Base-by-base conservation (phyloP, 2,329 filamentous ascomycete species). In the Ambrosiella cleistominuta region DNA sequence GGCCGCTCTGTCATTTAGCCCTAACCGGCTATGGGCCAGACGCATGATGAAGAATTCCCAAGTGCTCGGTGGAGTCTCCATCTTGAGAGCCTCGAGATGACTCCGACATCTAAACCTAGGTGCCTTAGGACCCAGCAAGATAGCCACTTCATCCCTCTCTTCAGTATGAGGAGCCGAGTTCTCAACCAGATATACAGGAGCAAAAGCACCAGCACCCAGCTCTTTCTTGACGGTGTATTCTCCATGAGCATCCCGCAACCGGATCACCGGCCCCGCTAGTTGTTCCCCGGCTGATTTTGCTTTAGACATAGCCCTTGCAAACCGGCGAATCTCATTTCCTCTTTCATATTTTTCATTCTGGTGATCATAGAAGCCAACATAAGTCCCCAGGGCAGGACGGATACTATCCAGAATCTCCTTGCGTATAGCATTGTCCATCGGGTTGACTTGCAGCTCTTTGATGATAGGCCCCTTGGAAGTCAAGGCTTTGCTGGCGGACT, bases 1-100 rank as follows among this genome's bases (percentile, higher is more conserved):
- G 0, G 81, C 77, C 0, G 85, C 84, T 12, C 91, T 82, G 61
- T 85, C 72, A 37, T 78, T 79, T 0, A 83, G 76, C 0, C 83
- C 85, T 0, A 98, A 75, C 0, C 93, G 85, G 19, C 79, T 74
- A 62, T 91, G 87, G 1, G 86, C 82, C 58, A 88, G 80, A 1
- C 88, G 84, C 74, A 97, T 88, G 70, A 98, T 94, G 70, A 95
- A 86, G 67, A 97, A 98, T 67, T 98, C 93, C 93, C 93, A 98
- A 0, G 86, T 77, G 3, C 83, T 85, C 0, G 91, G 87, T 0
- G 90, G 88, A 38, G 85, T 80, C 71, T 98, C 93, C 81, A 95
- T 90, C 70, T 98, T 98, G 64, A 98, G 76, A 1, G 93, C 93
- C 69, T 96, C 89, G 3, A 93, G 75, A 1, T 73, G 62, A 49